Base-by-base conservation (phyloP, 495 filamentous ascomycete genomes). In the Penicillium verhagenii region DNA sequence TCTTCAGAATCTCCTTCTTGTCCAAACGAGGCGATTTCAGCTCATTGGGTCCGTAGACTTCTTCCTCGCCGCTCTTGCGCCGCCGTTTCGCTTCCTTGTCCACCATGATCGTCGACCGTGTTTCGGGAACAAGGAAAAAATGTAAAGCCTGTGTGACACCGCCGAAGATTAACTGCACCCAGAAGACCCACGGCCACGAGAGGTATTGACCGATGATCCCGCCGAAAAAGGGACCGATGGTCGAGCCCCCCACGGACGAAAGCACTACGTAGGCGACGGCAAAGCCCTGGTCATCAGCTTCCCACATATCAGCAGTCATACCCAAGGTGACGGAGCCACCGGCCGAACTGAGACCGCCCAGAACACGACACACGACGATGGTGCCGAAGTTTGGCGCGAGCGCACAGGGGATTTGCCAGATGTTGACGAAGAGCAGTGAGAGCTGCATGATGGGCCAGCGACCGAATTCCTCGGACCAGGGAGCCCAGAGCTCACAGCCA, bases 261-360 rank as follows among this genome's bases (percentile, higher is more conserved):
- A 92, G 81, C 13, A 91, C 87, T 38, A 90, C 81, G 54, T 77
- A 92, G 1, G 88, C 88, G 6, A 90, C 84, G 4, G 86, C 87
- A 14, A 69, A 76, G 14, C 72, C 70, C 64, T 92, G 89, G 18
- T 82, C 78, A 57, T 90, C 82, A 1, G 87, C 65, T 57, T 91
- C 85, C 74, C 82, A 92, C 77, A 92, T 81, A 59, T 92, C 89
- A 19, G 89, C 89, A 21, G 90, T 83, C 87, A 92, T 90, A 28
- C 89, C 89, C 3, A 92, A 79, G 0, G 89, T 92, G 48, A 92
- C 88, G 23, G 86, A 90, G 47, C 89, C 89, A 38, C 89, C 89
- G 10, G 89, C 89, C 0, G 86, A 86, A 20, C 82, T 85, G 1
- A 92, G 68, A 45, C 89, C 89, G 14, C 88, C 88, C 0, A 92